These are phyloP conservation scores for Ocimum tenuiflorum DNA, from an alignment of 257 asterid genomes.

Conservation along the genomic window DNA sequence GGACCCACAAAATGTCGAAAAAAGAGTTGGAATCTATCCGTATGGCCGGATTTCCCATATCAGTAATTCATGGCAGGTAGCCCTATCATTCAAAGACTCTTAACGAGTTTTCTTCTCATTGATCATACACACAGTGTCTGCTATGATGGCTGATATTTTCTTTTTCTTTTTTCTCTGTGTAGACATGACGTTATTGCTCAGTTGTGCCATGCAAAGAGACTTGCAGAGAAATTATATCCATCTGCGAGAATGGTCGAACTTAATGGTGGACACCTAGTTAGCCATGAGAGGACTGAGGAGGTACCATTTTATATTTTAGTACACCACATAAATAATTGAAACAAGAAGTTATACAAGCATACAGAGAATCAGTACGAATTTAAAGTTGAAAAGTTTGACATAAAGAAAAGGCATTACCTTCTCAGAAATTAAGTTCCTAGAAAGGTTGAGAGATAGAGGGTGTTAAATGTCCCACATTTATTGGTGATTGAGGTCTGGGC, in stretches of 20 bases:
- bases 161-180: constrained; percentile 11
- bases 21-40: constrained; percentile 68
- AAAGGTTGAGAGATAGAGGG: neutral
- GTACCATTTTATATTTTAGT: constrained; percentile 27
- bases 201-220: constrained; percentile 75
- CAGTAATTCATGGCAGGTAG: constrained; percentile 97
- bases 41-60: constrained; percentile 59
- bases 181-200: constrained; percentile 93
- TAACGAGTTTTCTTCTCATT: neutral
- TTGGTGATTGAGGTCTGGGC: too few relatives aligned
- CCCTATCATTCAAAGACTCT: neutral
- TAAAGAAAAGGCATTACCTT: neutral
- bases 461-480: too few relatives aligned
- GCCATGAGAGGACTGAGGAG: constrained; percentile 95
- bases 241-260: constrained; percentile 93
- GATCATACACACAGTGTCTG: neutral
- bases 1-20: constrained; percentile 71
- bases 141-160: constrained; percentile 14
- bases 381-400: neutral
- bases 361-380: neutral
- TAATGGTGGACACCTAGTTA: constrained; percentile 90
- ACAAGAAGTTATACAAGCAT: neutral
- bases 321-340: neutral
- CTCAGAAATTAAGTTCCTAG: neutral
- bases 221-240: constrained; percentile 76